phyloP scores from a whole-genome alignment of 345 rosid genomes.

The Cardiospermum halicacabum region DNA sequence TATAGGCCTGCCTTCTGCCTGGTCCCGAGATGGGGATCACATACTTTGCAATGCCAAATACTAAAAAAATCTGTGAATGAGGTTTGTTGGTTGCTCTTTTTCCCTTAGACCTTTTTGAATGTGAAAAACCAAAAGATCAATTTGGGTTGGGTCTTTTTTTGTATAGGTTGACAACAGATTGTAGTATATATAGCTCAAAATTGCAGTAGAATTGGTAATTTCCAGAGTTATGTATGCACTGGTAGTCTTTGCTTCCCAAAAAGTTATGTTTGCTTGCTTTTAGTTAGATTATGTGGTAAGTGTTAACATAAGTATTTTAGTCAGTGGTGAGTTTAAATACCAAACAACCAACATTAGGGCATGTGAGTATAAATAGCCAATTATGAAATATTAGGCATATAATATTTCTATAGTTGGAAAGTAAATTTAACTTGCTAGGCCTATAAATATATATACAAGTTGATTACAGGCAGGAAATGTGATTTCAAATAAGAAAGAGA shows the following conservation, averaged over 20 bases:
- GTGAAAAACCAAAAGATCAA: slow-evolving; percentile 31
- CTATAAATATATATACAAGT: too few relatives aligned
- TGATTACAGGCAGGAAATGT: not conserved
- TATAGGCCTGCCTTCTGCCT: slow-evolving; percentile 25
- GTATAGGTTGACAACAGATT: slow-evolving; percentile 57
- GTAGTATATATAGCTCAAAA: slow-evolving; percentile 32
- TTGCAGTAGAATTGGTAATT: slow-evolving; percentile 24
- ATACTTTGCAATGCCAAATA: slow-evolving; percentile 26
- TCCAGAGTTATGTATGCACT: slow-evolving; percentile 28
- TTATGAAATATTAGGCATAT: too few relatives aligned
- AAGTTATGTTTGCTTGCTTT: not conserved
- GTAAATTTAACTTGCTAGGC: too few relatives aligned
- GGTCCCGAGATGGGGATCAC: slow-evolving; percentile 16
- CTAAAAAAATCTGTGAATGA: slow-evolving; percentile 32
- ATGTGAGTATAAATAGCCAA: too few relatives aligned
- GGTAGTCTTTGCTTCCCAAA: slow-evolving; percentile 16
- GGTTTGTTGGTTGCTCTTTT: slow-evolving; percentile 45
- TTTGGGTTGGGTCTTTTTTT: slow-evolving; percentile 36
- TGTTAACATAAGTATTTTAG: too few relatives aligned
- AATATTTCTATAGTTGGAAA: too few relatives aligned
- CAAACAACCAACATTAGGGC: too few relatives aligned
- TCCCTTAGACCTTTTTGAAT: slow-evolving; percentile 27
- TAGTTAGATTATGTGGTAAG: slow-evolving; percentile 3
- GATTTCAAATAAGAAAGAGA: not conserved
- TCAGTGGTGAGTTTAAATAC: too few relatives aligned